A percentile compares a stretch with the other conserved stretches of the same genome.
phyloP scores from a whole-genome alignment of 1,284 basidiomycete species.

The Ustilago crameri region DNA sequence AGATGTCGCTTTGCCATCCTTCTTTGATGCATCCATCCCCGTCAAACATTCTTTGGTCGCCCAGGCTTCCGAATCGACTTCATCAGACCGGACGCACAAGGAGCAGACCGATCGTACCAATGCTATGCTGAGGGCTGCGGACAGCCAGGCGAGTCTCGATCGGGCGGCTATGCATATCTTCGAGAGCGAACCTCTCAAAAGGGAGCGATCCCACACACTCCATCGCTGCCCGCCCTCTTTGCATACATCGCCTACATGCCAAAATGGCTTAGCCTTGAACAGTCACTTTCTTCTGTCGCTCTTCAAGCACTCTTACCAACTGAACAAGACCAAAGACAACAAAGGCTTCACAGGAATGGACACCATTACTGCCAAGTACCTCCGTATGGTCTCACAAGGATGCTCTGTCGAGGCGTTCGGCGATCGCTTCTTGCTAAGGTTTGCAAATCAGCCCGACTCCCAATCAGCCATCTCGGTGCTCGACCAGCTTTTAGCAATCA shows the following conservation, averaged over 20 bases:
- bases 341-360: background rate
- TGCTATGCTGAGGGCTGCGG: background rate
- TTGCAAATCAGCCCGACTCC: background rate
- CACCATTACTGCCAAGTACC: conserved; percentile 2
- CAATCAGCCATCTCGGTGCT: background rate
- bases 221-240: background rate
- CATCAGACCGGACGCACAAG: background rate
- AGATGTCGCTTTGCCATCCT: conserved; percentile 6
- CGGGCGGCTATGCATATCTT: conserved; percentile 4
- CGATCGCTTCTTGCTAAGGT: background rate
- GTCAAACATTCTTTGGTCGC: too few relatives aligned
- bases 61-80: too few relatives aligned
- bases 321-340: conserved; percentile 1
- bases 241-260: too few relatives aligned
- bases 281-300: conserved; percentile 12
- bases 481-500: background rate
- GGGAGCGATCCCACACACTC: too few relatives aligned
- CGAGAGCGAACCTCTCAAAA: background rate
- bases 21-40: conserved; percentile 14
- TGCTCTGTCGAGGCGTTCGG: background rate
- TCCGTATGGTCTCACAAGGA: background rate
- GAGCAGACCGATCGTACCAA: background rate
- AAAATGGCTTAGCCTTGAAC: conserved; percentile 4
- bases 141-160: background rate
- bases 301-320: background rate